Conservation (phyloP, 306 rosid genomes). For the Nissolia schottii region DNA sequence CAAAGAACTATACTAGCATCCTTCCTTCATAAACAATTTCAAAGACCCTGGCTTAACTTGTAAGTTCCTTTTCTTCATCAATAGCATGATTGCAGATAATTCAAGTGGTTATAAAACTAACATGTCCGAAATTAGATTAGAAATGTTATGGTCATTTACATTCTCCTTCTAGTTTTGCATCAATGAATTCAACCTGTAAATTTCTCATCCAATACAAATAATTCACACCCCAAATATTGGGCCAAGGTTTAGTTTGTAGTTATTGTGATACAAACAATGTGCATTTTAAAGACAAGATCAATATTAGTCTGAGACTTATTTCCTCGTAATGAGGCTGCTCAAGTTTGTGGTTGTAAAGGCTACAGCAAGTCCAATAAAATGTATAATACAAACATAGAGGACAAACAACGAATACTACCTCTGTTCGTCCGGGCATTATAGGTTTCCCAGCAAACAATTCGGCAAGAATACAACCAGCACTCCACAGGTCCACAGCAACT, state of each 20-base stretch:
- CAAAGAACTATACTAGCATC: not conserved
- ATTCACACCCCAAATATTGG: too few species aligned
- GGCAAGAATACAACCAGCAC: constrained; percentile 88
- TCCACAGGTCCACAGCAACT: constrained; percentile 80
- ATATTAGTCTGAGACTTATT: not conserved
- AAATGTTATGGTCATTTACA: not conserved
- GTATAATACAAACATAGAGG: not conserved
- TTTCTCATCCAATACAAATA: constrained; percentile 14
- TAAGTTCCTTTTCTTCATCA: constrained; percentile 7
- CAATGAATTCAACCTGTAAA: not conserved
- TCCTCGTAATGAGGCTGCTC: not conserved
- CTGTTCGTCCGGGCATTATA: constrained; percentile 87
- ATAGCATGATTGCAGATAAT: constrained; percentile 10
- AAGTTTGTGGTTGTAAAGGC: not conserved
- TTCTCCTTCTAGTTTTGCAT: not conserved
- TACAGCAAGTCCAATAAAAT: constrained; percentile 15
- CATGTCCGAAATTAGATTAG: not conserved
- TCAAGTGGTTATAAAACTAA: constrained; percentile 19
- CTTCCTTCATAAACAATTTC: not conserved
- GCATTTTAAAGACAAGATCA: not conserved
- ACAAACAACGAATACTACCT: constrained; percentile 46
- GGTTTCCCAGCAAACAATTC: constrained; percentile 78
- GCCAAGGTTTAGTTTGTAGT: too few species aligned
- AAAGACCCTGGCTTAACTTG: not conserved
- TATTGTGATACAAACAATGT: too few species aligned